Base-by-base conservation (phyloP, 371 early-diverging fungal genomes). In the Saksenaea vasiformis region DNA sequence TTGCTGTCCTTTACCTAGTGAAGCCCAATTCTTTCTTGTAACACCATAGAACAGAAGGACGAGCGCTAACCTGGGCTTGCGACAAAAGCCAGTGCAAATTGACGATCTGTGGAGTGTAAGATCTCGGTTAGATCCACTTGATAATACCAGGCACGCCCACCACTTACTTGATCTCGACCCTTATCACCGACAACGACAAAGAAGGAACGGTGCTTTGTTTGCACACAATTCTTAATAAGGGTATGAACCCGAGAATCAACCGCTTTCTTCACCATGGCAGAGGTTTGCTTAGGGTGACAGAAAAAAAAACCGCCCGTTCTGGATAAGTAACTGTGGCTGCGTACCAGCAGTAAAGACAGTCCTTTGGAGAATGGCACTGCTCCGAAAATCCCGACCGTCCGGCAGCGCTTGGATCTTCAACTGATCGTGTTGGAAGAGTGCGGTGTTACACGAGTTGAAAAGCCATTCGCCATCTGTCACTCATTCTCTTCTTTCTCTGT, bases 11-110 rank as follows among this genome's bases (percentile, higher is more conserved):
- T 27, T 80, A 87, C 86, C 83, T 91, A 54, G 87, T 94, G 71
- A 97, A 97, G 8, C 96, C 96, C 5, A 98, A 87, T 1, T 97
- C 98, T 78, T 97, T 98, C 75, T 98, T 98, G 85, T 98, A 98
- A 76, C 98, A 98, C 99, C 99, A 98, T 22, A 98, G 87, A 27
- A 98, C 98, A 10, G 91, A 93, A 17, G 99, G 98, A 13, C 97
- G 84, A 9, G 92, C 85, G 3, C 93, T 82, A 14, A 96, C 95
- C 64, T 93, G 88, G 13, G 95, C 93, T 82, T 98, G 97, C 15
- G 96, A 91, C 22, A 98, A 83, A 67, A 98, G 85, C 90, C 93
- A 97, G 79, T 98, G 98, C 64, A 98, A 84, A 67, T 97, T 96
- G 44, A 97, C 97, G 56, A 97, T 90, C 88, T 90, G 79, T 1